Percentiles rank a stretch among this genome's conserved stretches.
Conservation (phyloP, 83 land plant genomes). For the Picea engelmannii region DNA sequence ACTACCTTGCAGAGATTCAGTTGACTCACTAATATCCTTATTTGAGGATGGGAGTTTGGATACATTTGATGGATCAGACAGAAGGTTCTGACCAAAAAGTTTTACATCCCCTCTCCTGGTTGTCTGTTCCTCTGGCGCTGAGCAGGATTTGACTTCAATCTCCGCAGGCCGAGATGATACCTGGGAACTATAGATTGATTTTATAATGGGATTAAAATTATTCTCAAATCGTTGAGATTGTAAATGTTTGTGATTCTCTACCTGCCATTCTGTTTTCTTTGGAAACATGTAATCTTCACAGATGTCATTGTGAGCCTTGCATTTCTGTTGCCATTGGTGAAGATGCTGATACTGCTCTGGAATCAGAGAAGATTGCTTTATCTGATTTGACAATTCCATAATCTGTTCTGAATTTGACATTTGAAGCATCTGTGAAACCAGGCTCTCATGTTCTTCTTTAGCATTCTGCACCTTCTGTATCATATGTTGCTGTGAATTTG, state of each 20-base stretch:
- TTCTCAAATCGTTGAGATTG: not conserved
- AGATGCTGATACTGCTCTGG: not conserved
- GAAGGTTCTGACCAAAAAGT: conserved; percentile 58
- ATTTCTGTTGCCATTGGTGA: not conserved
- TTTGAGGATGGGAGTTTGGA: not conserved
- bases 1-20: not conserved
- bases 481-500: not conserved
- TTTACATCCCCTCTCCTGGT: conserved; percentile 45
- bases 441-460: not conserved
- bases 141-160: too few relatives aligned
- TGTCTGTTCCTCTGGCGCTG: conserved; percentile 24
- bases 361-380: not conserved
- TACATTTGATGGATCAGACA: conserved; percentile 19
- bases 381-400: not conserved
- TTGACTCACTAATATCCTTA: not conserved
- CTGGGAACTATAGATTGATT: not conserved
- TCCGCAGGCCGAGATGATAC: not conserved
- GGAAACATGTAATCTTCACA: not conserved
- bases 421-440: not conserved
- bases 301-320: not conserved
- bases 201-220: too few relatives aligned
- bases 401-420: not conserved
- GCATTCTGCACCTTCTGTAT: not conserved
- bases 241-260: not conserved
- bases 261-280: not conserved